phyloP scores from a whole-genome alignment of 306 rosid genomes.

The Crotalaria pallida region DNA sequence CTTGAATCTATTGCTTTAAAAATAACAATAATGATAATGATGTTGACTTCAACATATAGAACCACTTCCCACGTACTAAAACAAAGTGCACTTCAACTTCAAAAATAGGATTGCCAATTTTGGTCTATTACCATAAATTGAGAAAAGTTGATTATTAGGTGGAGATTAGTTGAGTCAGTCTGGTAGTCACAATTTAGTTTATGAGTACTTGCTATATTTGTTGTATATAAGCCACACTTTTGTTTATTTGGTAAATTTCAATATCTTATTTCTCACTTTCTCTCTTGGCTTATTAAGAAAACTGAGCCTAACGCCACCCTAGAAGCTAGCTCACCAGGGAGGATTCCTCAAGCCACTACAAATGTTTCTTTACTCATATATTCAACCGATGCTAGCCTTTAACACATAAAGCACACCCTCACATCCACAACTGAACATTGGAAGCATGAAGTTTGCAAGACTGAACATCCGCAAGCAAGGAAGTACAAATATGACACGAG shows the following conservation, averaged over 20 bases:
- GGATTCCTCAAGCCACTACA: too few species aligned
- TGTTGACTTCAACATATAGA: not conserved
- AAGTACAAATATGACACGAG: too few species aligned
- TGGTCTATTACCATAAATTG: not conserved
- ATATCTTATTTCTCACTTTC: not conserved
- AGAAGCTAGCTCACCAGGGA: not conserved
- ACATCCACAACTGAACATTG: too few species aligned
- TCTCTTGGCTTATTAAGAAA: not conserved
- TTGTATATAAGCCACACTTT: too few species aligned
- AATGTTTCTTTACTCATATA: not conserved
- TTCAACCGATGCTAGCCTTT: too few species aligned
- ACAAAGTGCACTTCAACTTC: not conserved
- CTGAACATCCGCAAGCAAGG: too few species aligned
- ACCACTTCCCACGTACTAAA: not conserved
- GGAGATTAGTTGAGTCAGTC: not conserved
- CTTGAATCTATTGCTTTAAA: not conserved
- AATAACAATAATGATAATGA: not conserved
- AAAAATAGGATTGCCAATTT: not conserved
- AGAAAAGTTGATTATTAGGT: not conserved
- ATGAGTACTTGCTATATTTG: not conserved
- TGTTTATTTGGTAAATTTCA: too few species aligned
- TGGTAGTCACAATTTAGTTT: too few species aligned
- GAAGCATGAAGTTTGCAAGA: too few species aligned
- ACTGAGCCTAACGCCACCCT: not conserved
- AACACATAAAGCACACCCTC: too few species aligned